phyloP scores from a whole-genome alignment of 352 stramenopile species.

The Discostella stelligera region DNA sequence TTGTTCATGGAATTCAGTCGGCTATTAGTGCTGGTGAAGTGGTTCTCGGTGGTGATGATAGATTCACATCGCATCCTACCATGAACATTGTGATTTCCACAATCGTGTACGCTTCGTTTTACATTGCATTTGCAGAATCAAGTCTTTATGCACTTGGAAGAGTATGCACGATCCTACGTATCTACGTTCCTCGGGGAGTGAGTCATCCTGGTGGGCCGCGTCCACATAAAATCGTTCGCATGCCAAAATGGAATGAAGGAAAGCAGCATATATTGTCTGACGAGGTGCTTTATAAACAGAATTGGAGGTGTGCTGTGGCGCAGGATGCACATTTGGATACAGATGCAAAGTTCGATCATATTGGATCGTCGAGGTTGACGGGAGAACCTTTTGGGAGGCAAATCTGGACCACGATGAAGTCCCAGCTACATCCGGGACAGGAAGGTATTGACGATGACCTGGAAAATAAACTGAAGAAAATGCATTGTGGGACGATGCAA shows the following conservation, averaged over 20 bases:
- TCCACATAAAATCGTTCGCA: constrained; percentile 60
- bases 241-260: constrained; percentile 60
- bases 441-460: constrained; percentile 34
- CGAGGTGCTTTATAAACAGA: constrained; percentile 27
- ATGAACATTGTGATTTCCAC: constrained; percentile 10
- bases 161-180: constrained; percentile 4
- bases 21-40: constrained; percentile 1
- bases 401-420: constrained; percentile 54
- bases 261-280: constrained; percentile 24
- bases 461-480: constrained; percentile 22
- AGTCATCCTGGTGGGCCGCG: constrained; percentile 65
- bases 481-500: constrained; percentile 11
- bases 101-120: constrained; percentile 22
- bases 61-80: not conserved
- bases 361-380: constrained; percentile 35
- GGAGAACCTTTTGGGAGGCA: constrained; percentile 71
- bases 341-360: constrained; percentile 20
- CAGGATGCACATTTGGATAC: constrained; percentile 67
- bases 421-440: not conserved
- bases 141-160: constrained; percentile 20
- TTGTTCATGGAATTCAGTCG: constrained; percentile 12
- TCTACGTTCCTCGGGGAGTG: constrained; percentile 46
- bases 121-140: constrained; percentile 24
- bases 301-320: constrained; percentile 64
- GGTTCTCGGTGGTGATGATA: not conserved